These are phyloP conservation scores for Beauveria bassiana DNA, from an alignment of 2,329 filamentous ascomycete species.

Conservation along the genomic window DNA sequence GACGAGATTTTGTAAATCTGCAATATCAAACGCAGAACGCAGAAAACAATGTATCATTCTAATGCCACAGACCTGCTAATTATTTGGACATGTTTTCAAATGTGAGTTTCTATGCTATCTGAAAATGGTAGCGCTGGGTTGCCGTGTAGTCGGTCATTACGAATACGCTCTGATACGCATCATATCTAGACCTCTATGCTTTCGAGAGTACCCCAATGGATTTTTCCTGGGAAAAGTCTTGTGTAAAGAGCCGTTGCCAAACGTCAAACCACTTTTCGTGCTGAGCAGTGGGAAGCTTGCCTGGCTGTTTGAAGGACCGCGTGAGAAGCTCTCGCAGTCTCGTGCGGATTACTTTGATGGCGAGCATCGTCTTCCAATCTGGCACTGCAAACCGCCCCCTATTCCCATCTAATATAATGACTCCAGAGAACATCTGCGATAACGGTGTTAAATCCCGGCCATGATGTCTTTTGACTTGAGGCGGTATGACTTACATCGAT, in stretches of 20 bases:
- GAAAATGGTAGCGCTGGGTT: background rate
- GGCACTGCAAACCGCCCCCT: slow-evolving; percentile 73
- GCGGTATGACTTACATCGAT: slow-evolving; percentile 55
- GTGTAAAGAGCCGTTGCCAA: slow-evolving; percentile 63
- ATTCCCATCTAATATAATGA: slow-evolving; percentile 81
- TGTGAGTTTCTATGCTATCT: background rate
- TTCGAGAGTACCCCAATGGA: slow-evolving; percentile 21
- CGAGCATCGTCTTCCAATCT: slow-evolving; percentile 86
- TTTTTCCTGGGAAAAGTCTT: slow-evolving; percentile 35
- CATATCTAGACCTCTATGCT: slow-evolving; percentile 17
- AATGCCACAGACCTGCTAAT: background rate
- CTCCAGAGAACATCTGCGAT: slow-evolving; percentile 70
- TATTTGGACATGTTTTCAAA: background rate
- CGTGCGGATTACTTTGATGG: slow-evolving; percentile 71
- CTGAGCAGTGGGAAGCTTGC: slow-evolving; percentile 54
- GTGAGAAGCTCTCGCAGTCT: slow-evolving; percentile 70
- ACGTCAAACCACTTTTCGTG: slow-evolving; percentile 68
- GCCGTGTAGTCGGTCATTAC: background rate
- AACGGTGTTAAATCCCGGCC: background rate
- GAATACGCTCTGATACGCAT: background rate
- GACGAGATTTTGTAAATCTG: background rate
- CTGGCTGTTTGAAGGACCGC: slow-evolving; percentile 60
- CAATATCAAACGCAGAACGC: background rate
- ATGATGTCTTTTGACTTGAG: background rate
- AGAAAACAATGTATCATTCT: background rate